Evolutionary conservation across 768 basidiomycete genomes (phyloP).

Genomic region (Chalciporus chontae): DNA sequence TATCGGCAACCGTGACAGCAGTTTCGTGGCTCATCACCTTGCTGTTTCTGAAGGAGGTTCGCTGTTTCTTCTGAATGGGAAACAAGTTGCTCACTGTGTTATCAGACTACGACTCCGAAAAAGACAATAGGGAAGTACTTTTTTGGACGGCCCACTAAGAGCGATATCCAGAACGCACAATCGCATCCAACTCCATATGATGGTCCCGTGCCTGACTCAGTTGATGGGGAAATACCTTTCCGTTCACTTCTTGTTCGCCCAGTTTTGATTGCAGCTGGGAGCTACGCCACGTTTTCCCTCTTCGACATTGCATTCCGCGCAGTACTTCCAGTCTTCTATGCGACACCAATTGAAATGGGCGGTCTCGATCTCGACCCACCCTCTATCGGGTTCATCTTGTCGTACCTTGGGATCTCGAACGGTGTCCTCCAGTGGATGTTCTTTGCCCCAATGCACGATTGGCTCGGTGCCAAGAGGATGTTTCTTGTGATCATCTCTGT

Average conservation of each 20-base stretch:
- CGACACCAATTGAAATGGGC: conserved; percentile 29
- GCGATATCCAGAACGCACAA: not conserved
- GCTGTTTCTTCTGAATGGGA: not conserved
- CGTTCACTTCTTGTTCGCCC: conserved; percentile 44
- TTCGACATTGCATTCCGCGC: conserved; percentile 63
- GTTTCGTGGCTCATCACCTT: conserved; percentile 48
- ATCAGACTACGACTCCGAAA: conserved; percentile 14
- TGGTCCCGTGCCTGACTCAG: not conserved
- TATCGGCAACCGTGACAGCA: conserved; percentile 53
- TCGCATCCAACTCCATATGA: not conserved
- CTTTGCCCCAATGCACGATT: conserved; percentile 54
- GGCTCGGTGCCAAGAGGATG: conserved; percentile 54
- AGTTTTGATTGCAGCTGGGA: conserved; percentile 55
- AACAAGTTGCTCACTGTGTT: not conserved
- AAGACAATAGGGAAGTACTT: conserved; percentile 17
- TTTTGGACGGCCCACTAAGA: conserved; percentile 7
- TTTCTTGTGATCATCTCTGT: conserved; percentile 50
- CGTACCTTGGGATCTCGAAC: conserved; percentile 20
- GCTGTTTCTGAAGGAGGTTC: conserved; percentile 55
- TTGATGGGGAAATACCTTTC: conserved; percentile 38
- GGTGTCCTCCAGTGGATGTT: conserved; percentile 56
- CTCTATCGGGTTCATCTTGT: conserved; percentile 29
- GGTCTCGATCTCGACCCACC: conserved; percentile 27
- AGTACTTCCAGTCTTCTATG: conserved; percentile 32
- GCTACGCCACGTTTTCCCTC: conserved; percentile 59